These are phyloP conservation scores for Penicillium dipodomyicola DNA, from an alignment of 495 filamentous ascomycete genomes.

Conservation along the genomic window DNA sequence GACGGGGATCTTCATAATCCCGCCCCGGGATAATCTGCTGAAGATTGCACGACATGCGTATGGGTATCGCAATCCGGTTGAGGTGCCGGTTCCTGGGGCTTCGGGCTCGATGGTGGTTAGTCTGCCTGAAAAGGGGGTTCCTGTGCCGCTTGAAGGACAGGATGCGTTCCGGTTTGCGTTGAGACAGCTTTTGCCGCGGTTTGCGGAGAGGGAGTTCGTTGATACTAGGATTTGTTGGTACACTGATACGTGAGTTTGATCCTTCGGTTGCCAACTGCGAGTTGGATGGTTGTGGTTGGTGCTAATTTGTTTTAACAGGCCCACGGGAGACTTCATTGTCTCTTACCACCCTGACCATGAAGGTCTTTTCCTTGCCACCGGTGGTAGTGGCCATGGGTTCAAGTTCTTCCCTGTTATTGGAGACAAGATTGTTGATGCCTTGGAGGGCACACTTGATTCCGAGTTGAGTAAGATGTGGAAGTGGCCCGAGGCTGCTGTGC, in stretches of 20 bases:
- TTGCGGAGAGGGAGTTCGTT: conserved; percentile 63
- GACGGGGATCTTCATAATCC: conserved; percentile 80
- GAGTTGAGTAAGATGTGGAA: conserved; percentile 65
- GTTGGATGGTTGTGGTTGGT: not conserved
- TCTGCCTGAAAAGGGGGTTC: conserved; percentile 37
- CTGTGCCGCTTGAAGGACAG: conserved; percentile 59
- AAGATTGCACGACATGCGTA: conserved; percentile 82
- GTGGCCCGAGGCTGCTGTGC: conserved; percentile 49
- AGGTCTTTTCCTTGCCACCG: conserved; percentile 76
- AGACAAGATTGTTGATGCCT: conserved; percentile 67
- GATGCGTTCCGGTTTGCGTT: conserved; percentile 60
- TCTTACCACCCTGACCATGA: conserved; percentile 67
- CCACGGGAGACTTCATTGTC: conserved; percentile 76
- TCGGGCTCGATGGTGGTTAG: conserved; percentile 39
- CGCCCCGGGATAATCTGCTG: conserved; percentile 65
- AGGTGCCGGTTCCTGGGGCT: conserved; percentile 39
- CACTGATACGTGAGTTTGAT: conserved; percentile 64
- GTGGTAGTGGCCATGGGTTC: conserved; percentile 82
- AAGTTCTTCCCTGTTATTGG: conserved; percentile 89
- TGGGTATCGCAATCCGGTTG: conserved; percentile 72
- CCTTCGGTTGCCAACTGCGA: not conserved
- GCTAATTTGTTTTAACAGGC: conserved; percentile 27
- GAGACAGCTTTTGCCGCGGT: conserved; percentile 57
- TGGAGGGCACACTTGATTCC: conserved; percentile 55
- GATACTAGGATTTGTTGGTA: conserved; percentile 87